These are phyloP conservation scores for Colletotrichum zoysiae DNA, from an alignment of 2,329 filamentous ascomycete species.

Conservation along the genomic window DNA sequence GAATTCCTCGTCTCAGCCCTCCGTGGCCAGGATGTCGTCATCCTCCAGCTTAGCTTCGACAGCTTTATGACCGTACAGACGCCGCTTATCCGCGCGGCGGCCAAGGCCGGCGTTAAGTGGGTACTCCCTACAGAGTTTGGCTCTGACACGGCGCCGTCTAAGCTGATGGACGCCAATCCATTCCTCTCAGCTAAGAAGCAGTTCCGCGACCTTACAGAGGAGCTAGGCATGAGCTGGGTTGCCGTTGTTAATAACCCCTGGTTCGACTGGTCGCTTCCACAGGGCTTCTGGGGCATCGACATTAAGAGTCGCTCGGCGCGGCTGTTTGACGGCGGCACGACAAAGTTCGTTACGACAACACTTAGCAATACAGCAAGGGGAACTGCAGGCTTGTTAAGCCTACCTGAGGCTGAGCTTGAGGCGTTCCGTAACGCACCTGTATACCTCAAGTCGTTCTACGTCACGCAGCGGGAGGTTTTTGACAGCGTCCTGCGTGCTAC, in stretches of 20 bases:
- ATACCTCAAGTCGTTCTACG: slow-evolving; percentile 68
- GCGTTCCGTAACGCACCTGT: slow-evolving; percentile 60
- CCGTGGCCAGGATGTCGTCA: slow-evolving; percentile 50
- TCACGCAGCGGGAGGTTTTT: slow-evolving; percentile 76
- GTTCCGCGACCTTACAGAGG: too few species aligned
- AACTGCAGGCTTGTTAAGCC: slow-evolving; percentile 53
- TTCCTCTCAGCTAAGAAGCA: slow-evolving; percentile 46
- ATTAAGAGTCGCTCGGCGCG: slow-evolving; percentile 47
- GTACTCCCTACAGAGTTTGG: slow-evolving; percentile 66
- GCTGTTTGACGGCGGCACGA: slow-evolving; percentile 69
- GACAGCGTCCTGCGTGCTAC: slow-evolving; percentile 69
- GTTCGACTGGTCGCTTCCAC: slow-evolving; percentile 49
- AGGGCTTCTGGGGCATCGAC: slow-evolving; percentile 50
- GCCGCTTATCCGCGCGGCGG: slow-evolving; percentile 67
- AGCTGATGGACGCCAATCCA: slow-evolving; percentile 41
- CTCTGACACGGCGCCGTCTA: slow-evolving; percentile 48
- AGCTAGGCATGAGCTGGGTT: slow-evolving; percentile 51
- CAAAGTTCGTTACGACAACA: slow-evolving; percentile 69
- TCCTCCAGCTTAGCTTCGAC: slow-evolving; percentile 43
- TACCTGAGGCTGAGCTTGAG: slow-evolving; percentile 46
- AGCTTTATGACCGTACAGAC: slow-evolving; percentile 55
- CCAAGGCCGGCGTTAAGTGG: slow-evolving; percentile 65
- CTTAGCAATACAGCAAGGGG: slow-evolving; percentile 66
- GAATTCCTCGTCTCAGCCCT: slow-evolving; percentile 48
- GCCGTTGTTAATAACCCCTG: slow-evolving; percentile 51